These are phyloP conservation scores for Eremomyces bilateralis DNA, from an alignment of 495 filamentous ascomycete genomes.

Conservation along the genomic window DNA sequence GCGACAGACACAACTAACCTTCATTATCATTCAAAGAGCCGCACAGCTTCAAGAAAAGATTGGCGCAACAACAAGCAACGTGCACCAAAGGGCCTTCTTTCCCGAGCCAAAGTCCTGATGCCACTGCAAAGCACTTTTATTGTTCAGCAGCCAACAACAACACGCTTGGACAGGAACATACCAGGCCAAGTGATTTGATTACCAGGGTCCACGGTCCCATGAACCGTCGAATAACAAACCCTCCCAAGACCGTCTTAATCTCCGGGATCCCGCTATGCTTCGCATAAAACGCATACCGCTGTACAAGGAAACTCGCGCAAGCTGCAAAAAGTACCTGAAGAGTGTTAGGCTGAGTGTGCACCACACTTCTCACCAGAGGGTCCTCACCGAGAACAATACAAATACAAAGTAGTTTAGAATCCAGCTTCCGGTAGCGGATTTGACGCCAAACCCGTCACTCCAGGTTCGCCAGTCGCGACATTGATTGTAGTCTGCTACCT, in stretches of 20 bases:
- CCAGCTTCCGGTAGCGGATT: slow-evolving; percentile 45
- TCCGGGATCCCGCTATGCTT: slow-evolving; percentile 95
- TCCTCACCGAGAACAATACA: slow-evolving; percentile 53
- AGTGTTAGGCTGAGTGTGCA: no score
- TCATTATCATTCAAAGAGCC: slow-evolving; percentile 69
- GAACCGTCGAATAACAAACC: slow-evolving; percentile 82
- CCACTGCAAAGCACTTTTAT: slow-evolving; percentile 67
- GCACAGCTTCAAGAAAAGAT: slow-evolving; percentile 84
- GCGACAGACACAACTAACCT: slow-evolving; percentile 26
- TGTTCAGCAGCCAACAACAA: slow-evolving; percentile 8
- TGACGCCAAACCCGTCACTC: slow-evolving; percentile 47
- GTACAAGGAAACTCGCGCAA: slow-evolving; percentile 59
- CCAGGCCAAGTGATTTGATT: slow-evolving; percentile 80
- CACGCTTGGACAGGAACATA: slow-evolving; percentile 21
- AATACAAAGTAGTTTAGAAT: slow-evolving; percentile 75
- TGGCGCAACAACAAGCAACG: slow-evolving; percentile 94
- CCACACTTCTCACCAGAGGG: no score
- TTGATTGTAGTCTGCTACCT: slow-evolving; percentile 33
- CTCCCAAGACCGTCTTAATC: slow-evolving; percentile 90
- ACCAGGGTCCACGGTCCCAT: slow-evolving; percentile 83
- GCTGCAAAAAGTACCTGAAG: slow-evolving; percentile 38
- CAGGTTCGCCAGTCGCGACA: slow-evolving; percentile 75
- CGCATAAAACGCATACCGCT: slow-evolving; percentile 67
- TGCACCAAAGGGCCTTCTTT: slow-evolving; percentile 96
- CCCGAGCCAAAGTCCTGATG: slow-evolving; percentile 93